Percentiles rank a stretch among this genome's conserved stretches.
Conservation (phyloP, 2,329 filamentous ascomycete species). For the Juglanconis oblonga region DNA sequence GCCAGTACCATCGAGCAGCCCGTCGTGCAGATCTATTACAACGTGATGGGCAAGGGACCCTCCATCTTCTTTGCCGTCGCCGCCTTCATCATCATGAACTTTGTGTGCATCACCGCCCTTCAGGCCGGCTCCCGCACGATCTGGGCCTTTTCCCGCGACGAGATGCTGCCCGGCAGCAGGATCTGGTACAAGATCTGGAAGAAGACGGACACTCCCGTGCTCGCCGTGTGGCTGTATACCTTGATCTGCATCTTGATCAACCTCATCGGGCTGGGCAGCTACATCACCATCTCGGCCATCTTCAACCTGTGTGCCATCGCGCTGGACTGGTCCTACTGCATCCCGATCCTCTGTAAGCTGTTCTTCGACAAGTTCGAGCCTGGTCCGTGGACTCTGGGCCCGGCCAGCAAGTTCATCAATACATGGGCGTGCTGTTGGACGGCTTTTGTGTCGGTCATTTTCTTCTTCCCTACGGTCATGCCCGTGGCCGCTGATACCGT, state of each 20-base stretch:
- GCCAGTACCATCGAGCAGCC: slow-evolving; percentile 46
- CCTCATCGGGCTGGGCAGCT: slow-evolving; percentile 55
- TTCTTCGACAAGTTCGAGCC: slow-evolving; percentile 44
- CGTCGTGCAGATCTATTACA: slow-evolving; percentile 55
- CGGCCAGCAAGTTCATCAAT: slow-evolving; percentile 39
- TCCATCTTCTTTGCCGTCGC: slow-evolving; percentile 54
- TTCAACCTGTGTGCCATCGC: slow-evolving; percentile 55
- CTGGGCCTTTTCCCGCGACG: slow-evolving; percentile 54
- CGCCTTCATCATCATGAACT: slow-evolving; percentile 56
- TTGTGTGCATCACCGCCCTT: slow-evolving; percentile 56
- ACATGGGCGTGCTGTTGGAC: slow-evolving; percentile 50
- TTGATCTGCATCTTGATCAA: slow-evolving; percentile 55
- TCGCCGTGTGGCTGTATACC: slow-evolving; percentile 54
- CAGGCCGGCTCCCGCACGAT: slow-evolving; percentile 51
- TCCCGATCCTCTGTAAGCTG: slow-evolving; percentile 54
- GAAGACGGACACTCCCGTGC: slow-evolving; percentile 48
- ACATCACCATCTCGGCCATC: slow-evolving; percentile 49
- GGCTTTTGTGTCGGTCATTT: slow-evolving; percentile 50
- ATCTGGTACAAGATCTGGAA: slow-evolving; percentile 49
- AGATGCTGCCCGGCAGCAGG: slow-evolving; percentile 42
- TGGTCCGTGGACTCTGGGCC: slow-evolving; percentile 51
- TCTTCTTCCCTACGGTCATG: slow-evolving; percentile 47
- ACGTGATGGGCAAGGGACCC: slow-evolving; percentile 50
- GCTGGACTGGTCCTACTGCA: slow-evolving; percentile 54
- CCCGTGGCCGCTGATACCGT: slow-evolving; percentile 45